Evolutionary conservation across 169 alveolate genomes (phyloP), one percentile per base, ranked within the genome.

Genomic region (Plasmodium vinckei): DNA sequence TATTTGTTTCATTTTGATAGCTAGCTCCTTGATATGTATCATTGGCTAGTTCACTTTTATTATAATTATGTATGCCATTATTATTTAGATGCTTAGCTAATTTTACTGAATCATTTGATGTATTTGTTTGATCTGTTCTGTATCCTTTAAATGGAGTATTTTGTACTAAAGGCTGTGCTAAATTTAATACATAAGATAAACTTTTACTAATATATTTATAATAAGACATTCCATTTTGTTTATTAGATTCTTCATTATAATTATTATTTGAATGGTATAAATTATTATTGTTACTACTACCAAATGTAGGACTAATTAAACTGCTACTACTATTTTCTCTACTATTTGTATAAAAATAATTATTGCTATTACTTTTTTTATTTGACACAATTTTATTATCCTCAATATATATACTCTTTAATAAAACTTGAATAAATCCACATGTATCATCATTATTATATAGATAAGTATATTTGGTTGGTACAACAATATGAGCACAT

Each of bases 401-500:
- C 65, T 63, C 49, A 4, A 19, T 49, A 71, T 79, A 79, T 19
- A 79, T 79, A 54, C 89, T 79, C 64, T 79, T 79, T 79, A 79
- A 79, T 27, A 79, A 67, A 17, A 79, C 82, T 79, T 79, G 89
- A 25, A 79, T 79, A 65, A 79, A 79, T 1, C 89, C 89, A 67
- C 89, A 79, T 15, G 89, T 79, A 15, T 79, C 89, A 33, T 79
- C 89, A 79, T 79, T 79, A 25, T 64, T 79, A 79, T 49, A 79
- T 23, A 79, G 17, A 47, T 79, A 79, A 13, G 82, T 79, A 59
- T 65, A 69, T 59, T 79, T 79, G 10, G 89, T 79, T n/a, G 96
- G 93, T 6, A 84, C 93, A 6, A 93, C 95, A 17, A 93, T 93
- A 51, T 89, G 89, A 44, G 93, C 96, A 23, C 96, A 93, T 63